A percentile compares a stretch with the other conserved stretches of the same genome.
These are phyloP conservation scores for Alternaria sp. DNA, from an alignment of 2,329 filamentous ascomycete species.

Conservation along the genomic window DNA sequence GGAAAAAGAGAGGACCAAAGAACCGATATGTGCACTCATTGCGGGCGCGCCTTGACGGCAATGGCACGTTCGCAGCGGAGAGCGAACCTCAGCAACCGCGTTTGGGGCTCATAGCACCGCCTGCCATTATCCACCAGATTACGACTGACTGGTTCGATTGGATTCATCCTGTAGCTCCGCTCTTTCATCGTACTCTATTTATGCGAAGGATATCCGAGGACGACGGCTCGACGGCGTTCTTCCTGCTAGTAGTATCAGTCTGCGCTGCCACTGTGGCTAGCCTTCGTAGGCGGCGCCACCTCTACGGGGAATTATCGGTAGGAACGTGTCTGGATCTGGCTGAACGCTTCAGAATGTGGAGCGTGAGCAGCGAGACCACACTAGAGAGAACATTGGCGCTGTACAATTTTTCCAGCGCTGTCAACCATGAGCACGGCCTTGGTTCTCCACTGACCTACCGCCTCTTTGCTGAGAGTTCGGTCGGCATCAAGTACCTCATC, in stretches of 20 bases:
- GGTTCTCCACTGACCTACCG: conserved; percentile 24
- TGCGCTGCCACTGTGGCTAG: conserved; percentile 30
- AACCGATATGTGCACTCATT: conserved; percentile 25
- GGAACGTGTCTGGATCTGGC: conserved; percentile 25
- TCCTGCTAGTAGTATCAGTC: conserved; percentile 18
- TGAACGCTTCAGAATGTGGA: conserved; percentile 23
- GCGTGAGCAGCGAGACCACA: conserved; percentile 12
- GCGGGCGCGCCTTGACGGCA: conserved; percentile 12
- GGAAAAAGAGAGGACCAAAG: conserved; percentile 31
- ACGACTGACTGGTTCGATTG: conserved; percentile 31
- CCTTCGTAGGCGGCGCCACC: conserved; percentile 22
- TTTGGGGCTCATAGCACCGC: conserved; percentile 20
- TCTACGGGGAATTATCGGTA: conserved; percentile 25
- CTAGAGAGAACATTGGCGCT: conserved; percentile 8
- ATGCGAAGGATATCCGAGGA: conserved; percentile 12
- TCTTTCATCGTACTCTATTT: conserved; percentile 21
- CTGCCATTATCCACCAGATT: conserved; percentile 16
- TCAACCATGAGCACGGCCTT: conserved; percentile 23
- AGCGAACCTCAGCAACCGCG: background rate
- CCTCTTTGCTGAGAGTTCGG: conserved; percentile 17
- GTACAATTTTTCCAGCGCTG: conserved; percentile 29
- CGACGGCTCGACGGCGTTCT: background rate
- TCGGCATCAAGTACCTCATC: conserved; percentile 25
- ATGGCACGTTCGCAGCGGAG: background rate
- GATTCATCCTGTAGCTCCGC: conserved; percentile 31